These are phyloP conservation scores for Exserohilum turcica DNA, from an alignment of 2,329 filamentous ascomycete species.

Conservation along the genomic window DNA sequence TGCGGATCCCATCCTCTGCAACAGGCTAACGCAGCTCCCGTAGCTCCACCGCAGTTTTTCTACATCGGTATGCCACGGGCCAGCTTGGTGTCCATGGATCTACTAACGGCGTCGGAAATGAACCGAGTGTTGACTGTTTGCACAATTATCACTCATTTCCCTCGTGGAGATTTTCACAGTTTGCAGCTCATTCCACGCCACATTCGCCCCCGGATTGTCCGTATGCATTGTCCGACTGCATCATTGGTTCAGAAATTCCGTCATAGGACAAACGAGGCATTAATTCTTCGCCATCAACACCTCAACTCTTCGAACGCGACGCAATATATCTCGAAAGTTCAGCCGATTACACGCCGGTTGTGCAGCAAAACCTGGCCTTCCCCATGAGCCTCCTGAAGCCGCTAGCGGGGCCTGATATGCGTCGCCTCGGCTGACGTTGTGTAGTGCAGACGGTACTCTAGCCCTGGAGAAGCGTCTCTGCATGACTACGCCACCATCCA, in stretches of 20 bases:
- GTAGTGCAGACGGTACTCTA: not conserved
- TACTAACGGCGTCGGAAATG: not conserved
- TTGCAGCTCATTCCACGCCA: not conserved
- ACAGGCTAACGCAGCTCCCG: constrained; percentile 13
- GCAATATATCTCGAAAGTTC: not conserved
- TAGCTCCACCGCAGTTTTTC: not conserved
- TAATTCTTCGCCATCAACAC: not conserved
- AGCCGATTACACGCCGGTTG: not conserved
- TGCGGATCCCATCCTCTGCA: not conserved
- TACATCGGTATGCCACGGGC: not conserved
- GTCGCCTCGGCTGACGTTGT: not conserved
- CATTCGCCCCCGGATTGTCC: too few relatives aligned
- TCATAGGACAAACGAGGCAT: not conserved
- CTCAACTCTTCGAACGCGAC: not conserved
- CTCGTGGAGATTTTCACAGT: not conserved
- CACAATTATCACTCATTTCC: not conserved
- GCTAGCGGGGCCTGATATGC: not conserved
- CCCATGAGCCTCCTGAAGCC: not conserved
- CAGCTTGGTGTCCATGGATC: not conserved
- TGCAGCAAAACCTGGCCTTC: not conserved
- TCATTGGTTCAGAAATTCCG: too few relatives aligned
- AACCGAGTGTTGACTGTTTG: not conserved
- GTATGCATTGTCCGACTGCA: too few relatives aligned
- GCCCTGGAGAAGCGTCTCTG: not conserved
- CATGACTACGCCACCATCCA: not conserved